Base-by-base conservation (phyloP, 345 rosid species). In the Salix dunnii region DNA sequence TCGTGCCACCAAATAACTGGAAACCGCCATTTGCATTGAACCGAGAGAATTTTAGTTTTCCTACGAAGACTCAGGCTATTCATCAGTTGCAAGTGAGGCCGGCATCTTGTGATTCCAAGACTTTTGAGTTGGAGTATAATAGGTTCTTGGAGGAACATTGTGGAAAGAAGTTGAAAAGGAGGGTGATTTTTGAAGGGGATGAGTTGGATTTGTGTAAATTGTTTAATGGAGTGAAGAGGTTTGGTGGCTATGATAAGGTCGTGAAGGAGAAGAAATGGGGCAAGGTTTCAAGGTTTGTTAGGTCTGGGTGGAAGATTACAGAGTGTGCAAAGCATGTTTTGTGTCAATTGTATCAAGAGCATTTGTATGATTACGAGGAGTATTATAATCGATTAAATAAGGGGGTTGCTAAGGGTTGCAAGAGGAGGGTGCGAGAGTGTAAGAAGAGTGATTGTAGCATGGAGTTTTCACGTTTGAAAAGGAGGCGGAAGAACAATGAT, bases 31-130 rank as follows among this genome's bases (percentile, higher is more conserved):
- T 91, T 66, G 94, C 91, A 1, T 83, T 95, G 87, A 83, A 89
- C 76, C 63, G 84, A 83, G 87, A 86, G 68, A 81, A 87, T 42
- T 92, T 95, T 76, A 87, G 81, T 60, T 92, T 95, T 68, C 97
- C 97, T 0, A 95, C 97, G 0, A 95, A 95, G 79, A 90, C 99
- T 6, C 99, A 95, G 81, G 99, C 95, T 42, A 95, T 95, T 88
- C 99, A 95, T 68, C 97, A 89, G 87, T 85, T 95, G 86, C 99
- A 95, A 84, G 92, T 85, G 3, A 90, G 99, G 68, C 89, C 99
- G 18, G 91, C 99, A 40, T 90, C 97, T 0, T 91, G 93, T 60
- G 96, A 95, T 82, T 84, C 96, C 0, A 84, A 91, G 86, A 95
- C 97, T 51, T 95, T 95, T 82, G 90, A 90, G 88, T 83, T 95